Evolutionary conservation across 495 filamentous ascomycete species (phyloP), one percentile per base, ranked within the genome.

Genomic region (Penicillium pancosmium): DNA sequence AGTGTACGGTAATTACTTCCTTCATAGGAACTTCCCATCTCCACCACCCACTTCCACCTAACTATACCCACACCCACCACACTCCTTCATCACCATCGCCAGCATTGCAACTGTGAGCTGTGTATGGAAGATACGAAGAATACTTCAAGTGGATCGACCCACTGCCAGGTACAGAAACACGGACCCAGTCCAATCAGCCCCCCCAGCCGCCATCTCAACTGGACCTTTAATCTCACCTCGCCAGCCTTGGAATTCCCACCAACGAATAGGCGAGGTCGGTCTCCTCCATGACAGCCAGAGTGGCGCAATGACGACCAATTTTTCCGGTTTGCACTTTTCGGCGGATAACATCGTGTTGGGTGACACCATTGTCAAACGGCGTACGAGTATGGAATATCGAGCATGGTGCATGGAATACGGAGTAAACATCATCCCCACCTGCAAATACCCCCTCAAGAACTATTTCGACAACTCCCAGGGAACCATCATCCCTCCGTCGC

Each of bases 201-300:
- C 46, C 46, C 21, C 46, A 48, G 46, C 46, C 46, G 46, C 46
- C 46, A 31, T 48, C 18, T 25, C 46, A 48, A 48, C 15, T 23
- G 19, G 46, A 48, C 46, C 46, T 48, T 48, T 48, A 48, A 48
- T 48, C 46, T 48, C 46, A 48, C 16, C 41, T 44, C 16, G 41
- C 41, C 16, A 44, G 41, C 16, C 41, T 44, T 16, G 41, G 15
- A 44, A 44, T 16, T 44, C 41, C 15, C 9, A 4, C 46, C 10
- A 48, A 10, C 46, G 46, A 48, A 48, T 48, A 23, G 46, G 19
- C 19, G 21, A 9, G 10, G 18, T 9, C 13, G 10, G 15, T n/a
- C 21, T n/a, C 27, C 6, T 48, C 46, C 21, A 48, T 48, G 46
- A 27, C 46, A 48, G 46, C 23, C 2, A n/a, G 15, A 19, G 46